A percentile compares a stretch with the other conserved stretches of the same genome.
Evolutionary conservation across 176 grass and related monocot species (phyloP).

Genomic region (Bolboschoenus planiculmis): DNA sequence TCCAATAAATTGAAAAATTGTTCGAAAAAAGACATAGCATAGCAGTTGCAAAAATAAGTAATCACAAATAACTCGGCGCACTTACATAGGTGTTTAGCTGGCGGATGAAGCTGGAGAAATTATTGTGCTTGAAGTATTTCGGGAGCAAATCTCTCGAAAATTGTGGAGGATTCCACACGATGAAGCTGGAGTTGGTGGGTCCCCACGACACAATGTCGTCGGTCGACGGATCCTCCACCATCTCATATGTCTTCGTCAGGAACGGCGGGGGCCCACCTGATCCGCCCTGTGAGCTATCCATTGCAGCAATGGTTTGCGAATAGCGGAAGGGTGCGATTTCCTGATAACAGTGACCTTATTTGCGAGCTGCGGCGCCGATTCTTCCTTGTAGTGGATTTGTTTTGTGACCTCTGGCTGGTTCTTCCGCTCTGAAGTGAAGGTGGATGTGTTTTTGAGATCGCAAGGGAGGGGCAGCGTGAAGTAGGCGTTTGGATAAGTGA

Average conservation of each 20-base stretch:
- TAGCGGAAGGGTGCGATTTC: neutral
- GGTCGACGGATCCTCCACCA: slow-evolving; percentile 70
- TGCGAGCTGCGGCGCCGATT: too few species aligned
- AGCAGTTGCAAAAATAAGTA: neutral
- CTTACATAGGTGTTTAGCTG: slow-evolving; percentile 92
- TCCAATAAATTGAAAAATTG: neutral
- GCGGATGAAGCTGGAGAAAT: slow-evolving; percentile 93
- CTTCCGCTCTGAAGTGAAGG: too few species aligned
- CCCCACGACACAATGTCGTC: slow-evolving; percentile 62
- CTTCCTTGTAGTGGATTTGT: too few species aligned
- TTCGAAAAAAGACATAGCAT: neutral
- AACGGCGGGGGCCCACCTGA: slow-evolving; percentile 50
- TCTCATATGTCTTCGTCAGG: slow-evolving; percentile 74
- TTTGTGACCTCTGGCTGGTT: too few species aligned
- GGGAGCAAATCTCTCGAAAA: slow-evolving; percentile 67
- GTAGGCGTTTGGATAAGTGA: too few species aligned
- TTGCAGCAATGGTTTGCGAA: neutral
- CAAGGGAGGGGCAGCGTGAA: too few species aligned
- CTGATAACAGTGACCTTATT: neutral
- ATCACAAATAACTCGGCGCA: neutral
- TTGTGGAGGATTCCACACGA: slow-evolving; percentile 63
- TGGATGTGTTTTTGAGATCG: too few species aligned
- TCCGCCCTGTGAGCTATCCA: slow-evolving; percentile 16
- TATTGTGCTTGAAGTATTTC: slow-evolving; percentile 96
- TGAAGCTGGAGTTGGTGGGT: slow-evolving; percentile 48